phyloP scores from a whole-genome alignment of 2,329 filamentous ascomycete species.

The Tolypocladium album region DNA sequence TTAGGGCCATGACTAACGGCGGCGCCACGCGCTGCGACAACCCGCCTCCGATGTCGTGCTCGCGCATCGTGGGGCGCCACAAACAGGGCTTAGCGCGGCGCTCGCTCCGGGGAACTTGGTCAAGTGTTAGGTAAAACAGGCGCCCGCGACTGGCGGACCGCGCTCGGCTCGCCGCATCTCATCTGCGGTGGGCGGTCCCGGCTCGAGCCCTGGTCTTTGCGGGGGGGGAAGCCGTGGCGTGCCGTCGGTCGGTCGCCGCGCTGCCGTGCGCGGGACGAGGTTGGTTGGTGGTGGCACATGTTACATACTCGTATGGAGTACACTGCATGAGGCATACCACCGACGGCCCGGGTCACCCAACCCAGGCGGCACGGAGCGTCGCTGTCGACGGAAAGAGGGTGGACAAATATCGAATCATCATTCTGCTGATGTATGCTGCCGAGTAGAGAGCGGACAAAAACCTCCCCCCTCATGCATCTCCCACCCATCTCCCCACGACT shows the following conservation, averaged over 20 bases:
- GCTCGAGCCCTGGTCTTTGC: too few species aligned
- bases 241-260: too few species aligned
- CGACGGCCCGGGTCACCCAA: not conserved
- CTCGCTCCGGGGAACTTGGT: not conserved
- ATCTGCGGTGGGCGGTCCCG: too few species aligned
- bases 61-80: not conserved
- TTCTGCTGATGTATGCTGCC: too few species aligned
- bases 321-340: too few species aligned
- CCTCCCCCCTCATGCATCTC: not conserved
- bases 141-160: not conserved
- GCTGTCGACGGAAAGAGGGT: too few species aligned
- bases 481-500: not conserved
- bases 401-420: not conserved
- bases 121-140: not conserved
- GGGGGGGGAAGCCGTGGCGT: too few species aligned
- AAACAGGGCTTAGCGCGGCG: not conserved
- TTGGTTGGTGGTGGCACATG: too few species aligned
- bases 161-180: not conserved
- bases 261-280: too few species aligned
- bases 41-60: constrained; percentile 12
- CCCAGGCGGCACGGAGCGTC: not conserved
- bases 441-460: not conserved
- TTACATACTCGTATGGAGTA: too few species aligned
- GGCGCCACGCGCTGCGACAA: not conserved
- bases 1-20: not conserved